Conservation (phyloP, 2,329 filamentous ascomycete genomes). For the Botryotinia calthae region DNA sequence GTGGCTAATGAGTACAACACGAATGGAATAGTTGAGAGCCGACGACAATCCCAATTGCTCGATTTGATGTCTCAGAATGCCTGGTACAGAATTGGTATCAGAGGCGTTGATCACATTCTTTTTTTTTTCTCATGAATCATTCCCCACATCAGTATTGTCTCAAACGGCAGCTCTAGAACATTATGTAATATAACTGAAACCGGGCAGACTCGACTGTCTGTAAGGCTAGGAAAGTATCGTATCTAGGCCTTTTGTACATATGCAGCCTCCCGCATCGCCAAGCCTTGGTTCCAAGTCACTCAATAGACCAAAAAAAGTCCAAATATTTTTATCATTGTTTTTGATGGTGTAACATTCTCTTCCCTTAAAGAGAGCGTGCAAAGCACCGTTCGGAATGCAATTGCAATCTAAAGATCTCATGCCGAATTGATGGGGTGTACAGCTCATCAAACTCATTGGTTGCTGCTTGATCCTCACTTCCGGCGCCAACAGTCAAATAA, state of each 20-base stretch:
- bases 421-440: neutral
- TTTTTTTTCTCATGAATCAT: slow-evolving; percentile 1
- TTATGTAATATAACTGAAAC: neutral
- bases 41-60: neutral
- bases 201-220: neutral
- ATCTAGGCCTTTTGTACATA: neutral
- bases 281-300: neutral
- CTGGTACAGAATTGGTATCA: neutral
- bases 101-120: slow-evolving; percentile 11
- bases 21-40: neutral
- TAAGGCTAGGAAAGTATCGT: slow-evolving; percentile 1
- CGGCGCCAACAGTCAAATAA: neutral
- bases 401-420: neutral
- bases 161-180: neutral
- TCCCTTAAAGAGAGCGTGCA: neutral
- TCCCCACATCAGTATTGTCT: neutral
- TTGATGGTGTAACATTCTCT: neutral
- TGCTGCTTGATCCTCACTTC: neutral
- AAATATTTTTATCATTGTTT: neutral
- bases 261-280: slow-evolving; percentile 10
- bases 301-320: neutral
- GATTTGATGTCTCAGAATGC: neutral
- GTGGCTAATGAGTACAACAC: neutral
- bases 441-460: neutral
- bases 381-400: neutral